Evolutionary conservation across 768 basidiomycete species (phyloP).

Genomic region (Austroboletus festivus): DNA sequence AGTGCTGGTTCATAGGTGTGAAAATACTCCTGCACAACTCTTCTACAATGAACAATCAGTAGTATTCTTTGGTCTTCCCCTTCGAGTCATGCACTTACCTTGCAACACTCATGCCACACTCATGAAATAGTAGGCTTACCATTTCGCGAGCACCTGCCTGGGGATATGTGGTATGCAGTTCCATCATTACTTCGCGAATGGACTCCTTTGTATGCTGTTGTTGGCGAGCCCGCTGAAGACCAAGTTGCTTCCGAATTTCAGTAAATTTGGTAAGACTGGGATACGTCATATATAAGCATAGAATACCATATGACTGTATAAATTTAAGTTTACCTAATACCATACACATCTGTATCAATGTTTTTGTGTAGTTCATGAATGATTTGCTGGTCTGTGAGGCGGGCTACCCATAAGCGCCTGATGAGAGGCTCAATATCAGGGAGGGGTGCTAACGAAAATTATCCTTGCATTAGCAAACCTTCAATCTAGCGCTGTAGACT

Average conservation of each 20-base stretch:
- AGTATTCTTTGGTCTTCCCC: too few relatives aligned
- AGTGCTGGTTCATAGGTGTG: neutral
- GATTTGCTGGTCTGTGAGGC: neutral
- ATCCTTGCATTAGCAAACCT: too few relatives aligned
- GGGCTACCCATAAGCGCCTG: neutral
- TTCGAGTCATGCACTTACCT: too few relatives aligned
- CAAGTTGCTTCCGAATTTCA: neutral
- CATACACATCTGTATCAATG: neutral
- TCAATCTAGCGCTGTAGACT: too few relatives aligned
- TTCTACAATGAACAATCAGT: too few relatives aligned
- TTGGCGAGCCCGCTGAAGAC: neutral
- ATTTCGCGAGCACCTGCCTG: neutral
- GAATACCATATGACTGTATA: too few relatives aligned
- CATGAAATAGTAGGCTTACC: neutral
- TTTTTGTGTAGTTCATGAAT: neutral
- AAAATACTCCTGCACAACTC: neutral
- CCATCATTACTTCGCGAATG: neutral
- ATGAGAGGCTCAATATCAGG: slow-evolving; percentile 1
- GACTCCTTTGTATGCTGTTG: neutral
- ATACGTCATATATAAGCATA: too few relatives aligned
- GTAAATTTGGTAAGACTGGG: neutral
- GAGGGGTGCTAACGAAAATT: too few relatives aligned
- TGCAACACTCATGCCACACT: neutral
- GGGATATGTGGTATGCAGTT: neutral
- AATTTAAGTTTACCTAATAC: neutral